phyloP scores from a whole-genome alignment of 495 filamentous ascomycete species.

The Schizothecium vesticola region DNA sequence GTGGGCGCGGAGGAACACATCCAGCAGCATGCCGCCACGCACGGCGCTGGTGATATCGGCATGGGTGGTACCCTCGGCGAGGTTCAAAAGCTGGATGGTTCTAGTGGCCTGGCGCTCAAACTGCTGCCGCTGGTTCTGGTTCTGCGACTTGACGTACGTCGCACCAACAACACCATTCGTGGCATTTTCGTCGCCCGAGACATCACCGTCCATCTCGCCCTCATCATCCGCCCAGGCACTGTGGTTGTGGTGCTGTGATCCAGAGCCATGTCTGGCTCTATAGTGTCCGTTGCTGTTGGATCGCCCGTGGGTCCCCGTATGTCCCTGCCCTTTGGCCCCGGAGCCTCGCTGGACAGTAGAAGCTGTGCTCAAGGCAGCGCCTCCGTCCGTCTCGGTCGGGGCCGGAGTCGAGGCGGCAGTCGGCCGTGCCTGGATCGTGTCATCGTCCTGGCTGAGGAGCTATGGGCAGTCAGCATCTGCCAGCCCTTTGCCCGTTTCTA shows the following conservation, averaged over 20 bases:
- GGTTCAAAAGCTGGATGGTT: slow-evolving; percentile 57
- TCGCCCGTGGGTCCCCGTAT: neutral
- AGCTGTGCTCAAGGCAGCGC: slow-evolving; percentile 20
- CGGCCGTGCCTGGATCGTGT: slow-evolving; percentile 15
- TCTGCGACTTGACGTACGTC: slow-evolving; percentile 16
- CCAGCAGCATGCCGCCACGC: slow-evolving; percentile 63
- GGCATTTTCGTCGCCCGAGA: slow-evolving; percentile 18
- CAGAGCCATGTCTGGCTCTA: neutral
- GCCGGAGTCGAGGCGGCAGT: slow-evolving; percentile 16
- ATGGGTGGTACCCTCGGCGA: slow-evolving; percentile 60
- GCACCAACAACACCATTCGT: slow-evolving; percentile 18
- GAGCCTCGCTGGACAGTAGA: neutral
- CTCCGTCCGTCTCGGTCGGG: slow-evolving; percentile 19
- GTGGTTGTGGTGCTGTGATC: slow-evolving; percentile 9
- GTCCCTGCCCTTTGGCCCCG: slow-evolving; percentile 2
- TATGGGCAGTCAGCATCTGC: slow-evolving; percentile 20
- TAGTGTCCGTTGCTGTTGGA: neutral
- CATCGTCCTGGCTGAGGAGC: slow-evolving; percentile 50
- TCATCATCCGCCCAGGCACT: slow-evolving; percentile 24
- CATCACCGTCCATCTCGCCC: slow-evolving; percentile 22
- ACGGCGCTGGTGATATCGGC: slow-evolving; percentile 61
- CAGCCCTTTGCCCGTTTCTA: neutral
- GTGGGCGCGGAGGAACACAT: slow-evolving; percentile 59
- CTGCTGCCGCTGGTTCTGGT: slow-evolving; percentile 18
- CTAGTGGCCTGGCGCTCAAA: slow-evolving; percentile 47